phyloP scores from a whole-genome alignment of 2,329 filamentous ascomycete species.

The Colletotrichum plurivorum region DNA sequence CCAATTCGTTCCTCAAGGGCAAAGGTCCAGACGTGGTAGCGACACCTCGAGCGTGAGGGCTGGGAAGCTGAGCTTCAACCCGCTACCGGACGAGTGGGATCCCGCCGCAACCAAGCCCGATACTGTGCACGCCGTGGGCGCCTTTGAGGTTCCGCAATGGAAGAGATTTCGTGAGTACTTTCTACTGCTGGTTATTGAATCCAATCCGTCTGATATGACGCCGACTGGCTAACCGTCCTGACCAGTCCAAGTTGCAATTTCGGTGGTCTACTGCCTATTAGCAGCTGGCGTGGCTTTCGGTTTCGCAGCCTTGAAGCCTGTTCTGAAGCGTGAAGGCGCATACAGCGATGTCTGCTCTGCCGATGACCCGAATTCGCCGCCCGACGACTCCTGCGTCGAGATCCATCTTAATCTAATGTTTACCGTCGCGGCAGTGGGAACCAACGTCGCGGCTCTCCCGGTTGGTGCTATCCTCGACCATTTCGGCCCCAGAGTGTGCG shows the following conservation, averaged over 20 bases:
- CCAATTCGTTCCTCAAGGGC: conserved; percentile 55
- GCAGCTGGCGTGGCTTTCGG: conserved; percentile 82
- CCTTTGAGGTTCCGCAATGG: conserved; percentile 69
- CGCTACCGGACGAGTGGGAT: conserved; percentile 67
- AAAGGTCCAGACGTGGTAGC: conserved; percentile 57
- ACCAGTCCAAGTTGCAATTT: conserved; percentile 54
- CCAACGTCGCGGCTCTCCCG: conserved; percentile 88
- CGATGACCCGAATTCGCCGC: conserved; percentile 41
- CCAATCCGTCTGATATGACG: background rate
- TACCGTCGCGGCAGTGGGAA: conserved; percentile 88
- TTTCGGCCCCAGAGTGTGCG: conserved; percentile 83
- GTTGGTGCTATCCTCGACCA: conserved; percentile 88
- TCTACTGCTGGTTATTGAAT: background rate
- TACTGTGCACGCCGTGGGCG: conserved; percentile 62
- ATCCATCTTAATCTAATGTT: conserved; percentile 90
- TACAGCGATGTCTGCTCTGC: conserved; percentile 74
- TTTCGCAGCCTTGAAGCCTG: conserved; percentile 87
- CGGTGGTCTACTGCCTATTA: conserved; percentile 56
- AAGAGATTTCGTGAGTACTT: conserved; percentile 64
- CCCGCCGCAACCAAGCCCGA: conserved; percentile 56
- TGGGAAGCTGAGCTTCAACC: conserved; percentile 68
- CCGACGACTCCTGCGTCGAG: conserved; percentile 63
- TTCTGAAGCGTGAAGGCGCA: conserved; percentile 80
- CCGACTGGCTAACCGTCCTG: background rate
- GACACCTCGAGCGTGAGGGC: conserved; percentile 62